Base-by-base conservation (phyloP, 1,139 yeast species). In the Starmera stellimalicola region DNA sequence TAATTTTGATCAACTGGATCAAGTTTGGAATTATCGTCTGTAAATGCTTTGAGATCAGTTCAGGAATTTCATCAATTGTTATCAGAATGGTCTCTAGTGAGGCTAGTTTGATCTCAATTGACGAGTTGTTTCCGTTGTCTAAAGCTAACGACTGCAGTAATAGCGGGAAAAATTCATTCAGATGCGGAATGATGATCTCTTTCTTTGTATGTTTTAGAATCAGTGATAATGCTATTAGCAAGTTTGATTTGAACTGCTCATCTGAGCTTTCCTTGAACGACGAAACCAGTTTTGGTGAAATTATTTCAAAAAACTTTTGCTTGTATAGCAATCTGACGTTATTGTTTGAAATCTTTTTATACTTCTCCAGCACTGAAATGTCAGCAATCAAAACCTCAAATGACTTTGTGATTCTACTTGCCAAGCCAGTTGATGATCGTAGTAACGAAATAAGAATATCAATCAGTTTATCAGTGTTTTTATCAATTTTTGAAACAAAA, bases 301-400 rank as follows among this genome's bases (percentile, higher is more conserved):
- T 60, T 8, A 64, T 59, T 37, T 73, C 73, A 54, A 84, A 84
- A 16, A 82, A 64, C 42, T 77, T 76, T 50, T 91, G 97, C 52
- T 84, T 85, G 62, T 80, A 82, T 20, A 91, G 63, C 29, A 71
- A 54, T 37, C 81, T 69, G 18, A 80, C 71, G 39, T 77, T 71
- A 37, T 79, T 63, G 40, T 74, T 73, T 42, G 67, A 55, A 14
- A 71, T 73, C 27, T 67, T 65, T 26, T 72, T 75, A 28, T 67
- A 64, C 46, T 71, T 75, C 33, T 65, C 59, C 42, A 79, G 71
- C 4, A 80, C 60, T 11, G 73, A 69, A 34, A 81, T 67, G 45
- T 84, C 93, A 19, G 74, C 63, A 23, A 82, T 72, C 15, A 85
- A 52, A 3, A 85, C 65, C 27, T 76, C 82, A 37, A 84, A 68